Percentiles rank a stretch among this genome's conserved stretches.
Evolutionary conservation across 169 alveolate species (phyloP).

Genomic region (Plasmodium coatneyi): DNA sequence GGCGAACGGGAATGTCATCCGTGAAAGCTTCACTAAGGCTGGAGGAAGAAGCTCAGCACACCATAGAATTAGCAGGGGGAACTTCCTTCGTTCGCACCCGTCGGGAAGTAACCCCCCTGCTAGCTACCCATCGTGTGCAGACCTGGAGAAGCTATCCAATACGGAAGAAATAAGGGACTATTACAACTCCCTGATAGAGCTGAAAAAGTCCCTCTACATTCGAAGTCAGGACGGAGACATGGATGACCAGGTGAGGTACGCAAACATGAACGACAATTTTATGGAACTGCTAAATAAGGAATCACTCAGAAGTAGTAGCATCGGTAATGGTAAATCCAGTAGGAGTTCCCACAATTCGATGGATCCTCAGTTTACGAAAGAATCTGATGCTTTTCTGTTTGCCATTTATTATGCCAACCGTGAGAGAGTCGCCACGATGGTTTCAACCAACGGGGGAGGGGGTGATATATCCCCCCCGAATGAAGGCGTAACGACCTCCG

Average conservation of each 20-base stretch:
- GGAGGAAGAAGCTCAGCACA: not conserved
- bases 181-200: slow-evolving; percentile 19
- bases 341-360: not conserved
- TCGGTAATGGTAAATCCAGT: not conserved
- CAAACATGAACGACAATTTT: slow-evolving; percentile 27
- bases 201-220: slow-evolving; percentile 27
- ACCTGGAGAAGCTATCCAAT: slow-evolving; percentile 9
- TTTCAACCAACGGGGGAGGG: not conserved
- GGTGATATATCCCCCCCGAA: not conserved
- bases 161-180: slow-evolving; percentile 12
- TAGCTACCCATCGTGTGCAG: not conserved
- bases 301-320: not conserved
- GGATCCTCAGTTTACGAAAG: not conserved
- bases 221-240: not conserved
- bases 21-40: not conserved
- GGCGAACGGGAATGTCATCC: not conserved
- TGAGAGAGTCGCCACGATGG: not conserved
- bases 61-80: not conserved
- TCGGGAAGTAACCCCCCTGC: not conserved
- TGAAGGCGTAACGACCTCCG: not conserved
- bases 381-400: not conserved
- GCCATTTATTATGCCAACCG: slow-evolving; percentile 26
- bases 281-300: slow-evolving; percentile 37
- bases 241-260: slow-evolving; percentile 19
- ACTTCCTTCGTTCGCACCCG: not conserved